These are phyloP conservation scores for Ophiosphaerella narmari DNA, from an alignment of 2,329 filamentous ascomycete genomes.

Conservation along the genomic window DNA sequence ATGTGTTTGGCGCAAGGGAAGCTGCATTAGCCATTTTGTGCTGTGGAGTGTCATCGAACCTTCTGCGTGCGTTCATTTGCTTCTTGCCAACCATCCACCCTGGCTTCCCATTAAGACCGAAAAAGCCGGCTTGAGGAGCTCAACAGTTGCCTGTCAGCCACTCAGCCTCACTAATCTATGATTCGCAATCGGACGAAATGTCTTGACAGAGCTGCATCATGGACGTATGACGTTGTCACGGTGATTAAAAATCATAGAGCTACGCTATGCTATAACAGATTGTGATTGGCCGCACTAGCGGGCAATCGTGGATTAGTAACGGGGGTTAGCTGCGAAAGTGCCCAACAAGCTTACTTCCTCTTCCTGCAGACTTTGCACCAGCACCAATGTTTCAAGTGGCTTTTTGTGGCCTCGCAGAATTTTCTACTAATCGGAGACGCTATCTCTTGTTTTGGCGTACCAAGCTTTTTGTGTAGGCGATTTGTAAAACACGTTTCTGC, in stretches of 20 bases:
- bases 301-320: not conserved
- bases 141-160: too few species aligned
- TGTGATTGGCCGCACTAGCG: not conserved
- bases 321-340: not conserved
- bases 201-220: not conserved
- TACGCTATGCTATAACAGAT: not conserved
- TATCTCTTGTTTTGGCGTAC: not conserved
- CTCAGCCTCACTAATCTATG: not conserved
- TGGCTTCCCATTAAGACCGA: too few species aligned
- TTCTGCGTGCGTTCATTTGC: too few species aligned
- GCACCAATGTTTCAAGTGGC: not conserved
- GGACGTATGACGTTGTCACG: conserved; percentile 1
- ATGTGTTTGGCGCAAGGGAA: too few species aligned
- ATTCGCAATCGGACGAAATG: conserved; percentile 9
- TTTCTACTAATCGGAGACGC: not conserved
- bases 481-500: conserved; percentile 1
- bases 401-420: not conserved
- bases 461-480: conserved; percentile 1
- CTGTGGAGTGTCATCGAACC: too few species aligned
- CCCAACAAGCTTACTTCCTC: not conserved
- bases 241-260: conserved; percentile 1
- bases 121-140: too few species aligned
- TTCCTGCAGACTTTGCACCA: not conserved
- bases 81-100: too few species aligned
- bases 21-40: too few species aligned